A percentile compares a stretch with the other conserved stretches of the same genome.
phyloP scores from a whole-genome alignment of 345 rosid genomes.

The Heritiera fomes region DNA sequence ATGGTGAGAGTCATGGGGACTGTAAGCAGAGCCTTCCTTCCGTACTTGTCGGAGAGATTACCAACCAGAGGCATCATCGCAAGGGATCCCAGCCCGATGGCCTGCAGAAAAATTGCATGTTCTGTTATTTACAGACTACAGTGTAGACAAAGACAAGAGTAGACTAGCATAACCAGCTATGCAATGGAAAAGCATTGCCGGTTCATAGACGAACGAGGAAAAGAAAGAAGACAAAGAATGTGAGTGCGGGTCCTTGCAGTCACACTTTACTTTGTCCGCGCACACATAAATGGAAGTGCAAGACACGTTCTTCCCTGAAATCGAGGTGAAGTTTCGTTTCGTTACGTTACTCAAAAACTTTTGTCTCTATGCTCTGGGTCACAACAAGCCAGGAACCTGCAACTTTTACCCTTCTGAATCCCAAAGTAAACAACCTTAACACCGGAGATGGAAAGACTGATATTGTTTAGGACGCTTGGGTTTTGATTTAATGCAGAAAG shows the following conservation, averaged over 20 bases:
- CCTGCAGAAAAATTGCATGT: conserved; percentile 39
- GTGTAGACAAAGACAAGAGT: neutral
- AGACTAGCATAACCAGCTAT: no score
- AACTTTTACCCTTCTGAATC: neutral
- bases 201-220: neutral
- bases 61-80: conserved; percentile 83
- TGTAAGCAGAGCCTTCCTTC: conserved; percentile 76
- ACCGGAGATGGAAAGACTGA: neutral
- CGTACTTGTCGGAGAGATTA: conserved; percentile 78
- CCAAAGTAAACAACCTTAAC: neutral
- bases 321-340: conserved; percentile 17
- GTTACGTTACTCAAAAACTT: neutral
- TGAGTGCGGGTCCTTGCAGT: neutral
- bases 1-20: conserved; percentile 61
- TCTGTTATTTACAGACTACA: neutral
- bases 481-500: neutral
- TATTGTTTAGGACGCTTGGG: neutral
- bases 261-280: neutral
- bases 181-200: neutral
- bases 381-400: neutral
- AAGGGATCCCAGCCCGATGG: conserved; percentile 73
- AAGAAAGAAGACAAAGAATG: neutral
- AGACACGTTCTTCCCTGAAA: neutral
- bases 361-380: neutral
- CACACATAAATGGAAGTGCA: neutral